Evolutionary conservation across 1,139 yeast species (phyloP).

Genomic region (Pichia norvegensis): DNA sequence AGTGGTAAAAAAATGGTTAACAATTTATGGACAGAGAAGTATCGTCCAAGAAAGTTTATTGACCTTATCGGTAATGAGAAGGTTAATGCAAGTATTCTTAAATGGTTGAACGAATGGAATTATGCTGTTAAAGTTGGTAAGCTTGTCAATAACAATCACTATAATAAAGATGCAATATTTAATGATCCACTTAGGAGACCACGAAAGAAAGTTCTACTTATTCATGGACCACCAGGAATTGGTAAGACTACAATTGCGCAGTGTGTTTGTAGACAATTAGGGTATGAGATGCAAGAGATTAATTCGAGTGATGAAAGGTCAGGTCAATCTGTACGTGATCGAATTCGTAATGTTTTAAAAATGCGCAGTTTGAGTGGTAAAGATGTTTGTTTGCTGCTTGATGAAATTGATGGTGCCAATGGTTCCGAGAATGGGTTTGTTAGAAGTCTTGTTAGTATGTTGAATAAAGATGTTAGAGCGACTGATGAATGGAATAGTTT

Average conservation of each 20-base stretch:
- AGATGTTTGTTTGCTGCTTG: conserved; percentile 78
- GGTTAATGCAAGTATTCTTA: conserved; percentile 60
- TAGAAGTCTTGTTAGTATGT: conserved; percentile 53
- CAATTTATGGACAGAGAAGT: conserved; percentile 69
- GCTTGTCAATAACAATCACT: conserved; percentile 4
- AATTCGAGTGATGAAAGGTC: conserved; percentile 86
- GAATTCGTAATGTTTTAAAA: conserved; percentile 63
- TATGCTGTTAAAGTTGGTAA: conserved; percentile 36
- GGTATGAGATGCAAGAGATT: conserved; percentile 73
- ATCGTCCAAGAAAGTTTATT: conserved; percentile 66
- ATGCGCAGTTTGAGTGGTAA: conserved; percentile 56
- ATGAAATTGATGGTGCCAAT: conserved; percentile 81
- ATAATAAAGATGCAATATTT: conserved; percentile 2
- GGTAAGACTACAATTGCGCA: conserved; percentile 93
- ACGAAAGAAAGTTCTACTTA: conserved; percentile 53
- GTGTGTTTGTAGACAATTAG: conserved; percentile 72
- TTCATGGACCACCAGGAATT: conserved; percentile 93
- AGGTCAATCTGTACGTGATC: conserved; percentile 46
- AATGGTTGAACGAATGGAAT: conserved; percentile 83
- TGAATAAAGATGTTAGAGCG: conserved; percentile 52
- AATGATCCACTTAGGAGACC: conserved; percentile 66
- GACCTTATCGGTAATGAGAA: conserved; percentile 78
- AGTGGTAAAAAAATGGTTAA: conserved; percentile 7
- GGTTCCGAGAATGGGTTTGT: conserved; percentile 67
- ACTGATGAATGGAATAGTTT: conserved; percentile 28